These are phyloP conservation scores for Fusarium piperis DNA, from an alignment of 2,329 filamentous ascomycete genomes.

Conservation along the genomic window DNA sequence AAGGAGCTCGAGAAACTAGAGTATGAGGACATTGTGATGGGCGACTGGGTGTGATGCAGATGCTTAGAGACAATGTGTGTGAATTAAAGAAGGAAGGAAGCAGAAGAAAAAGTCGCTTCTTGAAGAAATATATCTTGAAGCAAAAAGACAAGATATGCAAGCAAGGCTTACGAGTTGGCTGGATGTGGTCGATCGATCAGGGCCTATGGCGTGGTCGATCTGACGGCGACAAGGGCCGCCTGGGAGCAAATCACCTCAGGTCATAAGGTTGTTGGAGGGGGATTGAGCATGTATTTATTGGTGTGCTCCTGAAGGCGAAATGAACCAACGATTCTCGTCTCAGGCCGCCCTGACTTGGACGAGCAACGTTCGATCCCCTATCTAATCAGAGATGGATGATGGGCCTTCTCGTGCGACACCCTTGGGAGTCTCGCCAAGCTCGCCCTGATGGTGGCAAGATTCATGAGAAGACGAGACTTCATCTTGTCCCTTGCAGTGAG, in stretches of 20 bases:
- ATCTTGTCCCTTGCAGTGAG: background rate
- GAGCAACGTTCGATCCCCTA: constrained; percentile 32
- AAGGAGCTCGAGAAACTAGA: constrained; percentile 26
- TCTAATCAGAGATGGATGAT: constrained; percentile 20
- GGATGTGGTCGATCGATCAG: constrained; percentile 31
- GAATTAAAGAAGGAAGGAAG: background rate
- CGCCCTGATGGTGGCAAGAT: constrained; percentile 27
- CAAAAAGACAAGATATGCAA: constrained; percentile 7
- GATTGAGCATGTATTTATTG: constrained; percentile 42
- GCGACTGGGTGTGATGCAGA: background rate
- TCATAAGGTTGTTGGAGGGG: constrained; percentile 40
- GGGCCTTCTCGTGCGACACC: constrained; percentile 11
- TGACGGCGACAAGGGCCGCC: constrained; percentile 31
- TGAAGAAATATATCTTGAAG: constrained; percentile 1
- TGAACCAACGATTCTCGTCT: constrained; percentile 31
- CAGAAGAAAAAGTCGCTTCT: background rate
- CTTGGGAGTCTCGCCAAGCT: constrained; percentile 11
- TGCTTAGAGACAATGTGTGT: background rate
- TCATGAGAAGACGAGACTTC: background rate
- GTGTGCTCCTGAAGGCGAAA: constrained; percentile 17
- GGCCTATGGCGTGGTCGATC: constrained; percentile 37
- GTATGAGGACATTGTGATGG: constrained; percentile 34
- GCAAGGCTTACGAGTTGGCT: constrained; percentile 6
- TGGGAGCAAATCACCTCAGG: constrained; percentile 39
- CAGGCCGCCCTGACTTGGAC: constrained; percentile 30